Base-by-base conservation (phyloP, 2,329 filamentous ascomycete genomes). In the Colletotrichum chlorophyti region DNA sequence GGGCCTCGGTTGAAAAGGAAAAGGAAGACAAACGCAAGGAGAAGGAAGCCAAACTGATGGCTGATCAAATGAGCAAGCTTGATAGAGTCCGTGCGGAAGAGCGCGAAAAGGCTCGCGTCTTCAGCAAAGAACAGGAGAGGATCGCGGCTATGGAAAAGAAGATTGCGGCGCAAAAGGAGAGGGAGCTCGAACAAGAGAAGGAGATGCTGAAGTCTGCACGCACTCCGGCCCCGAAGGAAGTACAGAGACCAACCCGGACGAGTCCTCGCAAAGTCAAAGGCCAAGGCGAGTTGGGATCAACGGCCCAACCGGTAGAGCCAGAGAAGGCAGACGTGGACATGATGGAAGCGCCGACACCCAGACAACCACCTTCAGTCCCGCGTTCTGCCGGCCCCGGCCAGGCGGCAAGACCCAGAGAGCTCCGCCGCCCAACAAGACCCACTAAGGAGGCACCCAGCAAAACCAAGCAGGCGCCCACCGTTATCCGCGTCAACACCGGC, bases 31-130 rank as follows among this genome's bases (percentile, higher is more conserved):
- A 87, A 67, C 83, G 86, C 31, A 84, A 81, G 34, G 84, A 90
- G 6, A 89, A 86, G 68, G 87, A 90, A 63, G 80, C 85, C 40
- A 83, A 84, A 64, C 81, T 81, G 21, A 78, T 84, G 64, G 83
- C 81, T 14, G 86, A 87, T 47, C 83, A 87, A 65, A 79, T 83
- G 68, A 78, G 78, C 19, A 88, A 86, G 67, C 76, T 90, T 3
- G 86, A 90, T 63, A 90, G 87, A 66, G 85, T 83, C 38, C 84
- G 89, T 8, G 84, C 87, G 65, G 88, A 89, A 71, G 88, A 91
- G 68, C 81, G 88, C 6, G 84, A 89, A 64, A 91, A 90, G 69
- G 89, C 85, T 6, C 78, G 79, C 14, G 74, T 82, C 3, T 85
- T 83, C 61, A 84, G 77, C 67, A 76, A 84, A 63, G 83, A 87